Percentiles rank a stretch among this genome's conserved stretches.
phyloP scores from a whole-genome alignment of 176 grass and related monocot species.

The Bolboschoenus planiculmis region DNA sequence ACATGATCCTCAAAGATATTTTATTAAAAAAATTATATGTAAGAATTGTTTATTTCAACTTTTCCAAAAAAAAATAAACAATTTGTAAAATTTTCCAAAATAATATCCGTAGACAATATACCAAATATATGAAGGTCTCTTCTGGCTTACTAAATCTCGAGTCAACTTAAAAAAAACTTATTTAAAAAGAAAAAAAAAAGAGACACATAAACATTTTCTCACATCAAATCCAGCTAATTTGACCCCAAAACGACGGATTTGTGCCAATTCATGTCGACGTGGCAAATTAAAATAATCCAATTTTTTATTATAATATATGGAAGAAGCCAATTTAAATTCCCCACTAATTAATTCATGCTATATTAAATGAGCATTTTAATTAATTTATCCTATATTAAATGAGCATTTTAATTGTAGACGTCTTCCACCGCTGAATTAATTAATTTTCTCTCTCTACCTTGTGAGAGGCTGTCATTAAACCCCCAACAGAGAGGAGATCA shows the following conservation, averaged over 20 bases:
- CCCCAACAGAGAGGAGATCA: slow-evolving; percentile 6
- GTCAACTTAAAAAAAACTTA: too few species aligned
- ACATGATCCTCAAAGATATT: too few species aligned
- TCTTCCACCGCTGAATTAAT: slow-evolving; percentile 1
- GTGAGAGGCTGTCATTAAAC: slow-evolving; percentile 4
- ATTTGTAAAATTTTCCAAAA: too few species aligned
- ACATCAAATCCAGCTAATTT: slow-evolving; percentile 1
- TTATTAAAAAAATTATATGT: too few species aligned
- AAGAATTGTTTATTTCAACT: too few species aligned
- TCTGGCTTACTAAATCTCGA: too few species aligned
- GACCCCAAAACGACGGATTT: not conserved
- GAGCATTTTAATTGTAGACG: not conserved
- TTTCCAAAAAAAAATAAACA: too few species aligned
- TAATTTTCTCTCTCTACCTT: slow-evolving; percentile 4
- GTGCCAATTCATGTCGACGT: slow-evolving; percentile 17
- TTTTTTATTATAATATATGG: not conserved
- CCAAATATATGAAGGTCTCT: not conserved
- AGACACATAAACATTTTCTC: not conserved
- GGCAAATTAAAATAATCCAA: not conserved
- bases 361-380: not conserved
- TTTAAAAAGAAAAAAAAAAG: not conserved
- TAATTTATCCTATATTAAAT: not conserved
- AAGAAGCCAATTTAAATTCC: not conserved
- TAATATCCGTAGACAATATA: not conserved
- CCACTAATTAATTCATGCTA: not conserved